Evolutionary conservation across 192 early-diverging fungal species (phyloP), one percentile per base, ranked within the genome.

Genomic region (Coemansia umbellata): DNA sequence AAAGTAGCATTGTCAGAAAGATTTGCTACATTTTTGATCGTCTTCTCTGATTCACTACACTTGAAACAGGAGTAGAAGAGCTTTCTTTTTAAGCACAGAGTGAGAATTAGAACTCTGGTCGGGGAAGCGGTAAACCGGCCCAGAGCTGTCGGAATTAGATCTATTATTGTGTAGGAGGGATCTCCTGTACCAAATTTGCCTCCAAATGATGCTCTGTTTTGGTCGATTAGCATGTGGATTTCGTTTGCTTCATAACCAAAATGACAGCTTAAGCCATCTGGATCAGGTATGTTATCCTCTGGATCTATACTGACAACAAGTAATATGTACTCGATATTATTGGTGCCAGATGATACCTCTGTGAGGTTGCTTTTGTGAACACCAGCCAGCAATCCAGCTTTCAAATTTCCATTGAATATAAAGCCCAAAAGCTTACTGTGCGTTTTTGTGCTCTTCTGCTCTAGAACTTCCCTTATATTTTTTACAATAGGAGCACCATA

Each of bases 401-500:
- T 8, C 1, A 37, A 17, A 18, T 57, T n/a, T 4, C 8, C 14
- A 6, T 57, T 57, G 55, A 57, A 57, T 40, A 57, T 57, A 11
- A 5, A 14, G 30, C 13, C 17, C 7, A 57, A 44, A 26, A 57
- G 32, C 6, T 11, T 9, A 1, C 17, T 13, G 39, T 57, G 47
- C 1, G 5, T 27, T 14, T 22, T 3, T 10, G 42, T 7, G 55
- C 32, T 15, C 21, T 1, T 1, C 4, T 10, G 8, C 31, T 19
- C 44, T 44, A 57, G 24, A 2, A 0, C 18, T 30, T 36, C 21
- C 41, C 41, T 7, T 43, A 44, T 1, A 47, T 37, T 4, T n/a
- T 31, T 2, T 8, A 30, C 10, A 17, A 57, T 10, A 3, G 55
- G 55, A 14, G 24, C 27, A 35, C 48, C 35, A 17, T 57, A 57